Conservation (phyloP, 1,284 basidiomycete genomes). For the Melampsora larici-populina region DNA sequence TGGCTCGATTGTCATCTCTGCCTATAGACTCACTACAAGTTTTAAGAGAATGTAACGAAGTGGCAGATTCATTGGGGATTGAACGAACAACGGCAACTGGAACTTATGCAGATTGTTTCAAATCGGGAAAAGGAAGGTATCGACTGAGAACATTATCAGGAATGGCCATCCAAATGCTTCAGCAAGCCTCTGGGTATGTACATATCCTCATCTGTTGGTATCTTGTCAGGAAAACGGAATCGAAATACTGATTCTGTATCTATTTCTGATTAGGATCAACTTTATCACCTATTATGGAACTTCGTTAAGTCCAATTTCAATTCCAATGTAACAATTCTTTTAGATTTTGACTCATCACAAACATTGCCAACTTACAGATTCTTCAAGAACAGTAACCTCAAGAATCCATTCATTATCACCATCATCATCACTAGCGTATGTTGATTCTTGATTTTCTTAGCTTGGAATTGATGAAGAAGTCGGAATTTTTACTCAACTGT, state of each 20-base stretch:
- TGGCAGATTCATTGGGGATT: not conserved
- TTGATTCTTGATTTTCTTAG: conserved; percentile 47
- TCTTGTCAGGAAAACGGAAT: not conserved
- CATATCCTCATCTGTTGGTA: not conserved
- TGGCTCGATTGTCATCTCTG: not conserved
- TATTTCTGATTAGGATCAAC: conserved; percentile 25
- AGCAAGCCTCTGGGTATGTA: not conserved
- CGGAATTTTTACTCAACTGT: not conserved
- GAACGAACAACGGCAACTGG: not conserved
- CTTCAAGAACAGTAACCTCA: conserved; percentile 51
- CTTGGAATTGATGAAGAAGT: conserved; percentile 55
- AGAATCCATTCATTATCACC: conserved; percentile 55
- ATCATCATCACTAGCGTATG: conserved; percentile 67
- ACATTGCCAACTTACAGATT: conserved; percentile 21
- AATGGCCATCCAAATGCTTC: conserved; percentile 6
- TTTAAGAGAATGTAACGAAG: not conserved
- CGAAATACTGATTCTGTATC: not conserved
- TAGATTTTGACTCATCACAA: not conserved
- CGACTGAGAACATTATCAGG: not conserved
- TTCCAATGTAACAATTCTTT: not conserved
- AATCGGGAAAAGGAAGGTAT: not conserved
- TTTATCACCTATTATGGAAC: conserved; percentile 42
- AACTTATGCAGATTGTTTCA: conserved; percentile 1
- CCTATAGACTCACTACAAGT: not conserved
- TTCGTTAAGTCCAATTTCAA: conserved; percentile 16